phyloP scores from a whole-genome alignment of 2,329 filamentous ascomycete genomes.

The Ascochyta koolunga region DNA sequence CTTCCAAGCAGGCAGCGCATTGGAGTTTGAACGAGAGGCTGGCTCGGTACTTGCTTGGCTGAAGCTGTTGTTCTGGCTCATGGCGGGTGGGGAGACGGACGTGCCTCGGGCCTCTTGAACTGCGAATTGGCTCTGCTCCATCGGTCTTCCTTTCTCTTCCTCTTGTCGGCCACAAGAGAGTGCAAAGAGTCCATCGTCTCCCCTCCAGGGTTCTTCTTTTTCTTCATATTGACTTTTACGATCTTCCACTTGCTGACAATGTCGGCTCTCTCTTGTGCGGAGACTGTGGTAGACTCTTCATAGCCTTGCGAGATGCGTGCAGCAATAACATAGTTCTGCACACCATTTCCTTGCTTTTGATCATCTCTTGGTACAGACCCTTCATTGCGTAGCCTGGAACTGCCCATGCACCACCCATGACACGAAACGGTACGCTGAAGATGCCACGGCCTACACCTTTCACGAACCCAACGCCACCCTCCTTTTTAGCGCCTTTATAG shows the following conservation, averaged over 20 bases:
- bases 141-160: conserved; percentile 43
- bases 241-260: conserved; percentile 71
- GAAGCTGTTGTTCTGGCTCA: conserved; percentile 23
- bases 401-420: conserved; percentile 68
- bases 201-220: conserved; percentile 58
- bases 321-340: conserved; percentile 79
- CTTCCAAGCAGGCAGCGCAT: conserved; percentile 20
- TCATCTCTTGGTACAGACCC: conserved; percentile 78
- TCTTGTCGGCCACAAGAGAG: conserved; percentile 48
- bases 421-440: conserved; percentile 80
- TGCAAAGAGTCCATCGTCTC: conserved; percentile 58
- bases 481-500: conserved; percentile 69
- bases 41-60: conserved; percentile 15
- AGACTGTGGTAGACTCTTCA: conserved; percentile 64
- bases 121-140: conserved; percentile 34
- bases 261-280: conserved; percentile 65
- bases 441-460: conserved; percentile 86
- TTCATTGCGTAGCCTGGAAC: conserved; percentile 83
- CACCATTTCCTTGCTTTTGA: conserved; percentile 71
- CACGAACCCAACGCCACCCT: conserved; percentile 69
- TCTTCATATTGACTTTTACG: conserved; percentile 64
- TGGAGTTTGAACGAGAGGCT: conserved; percentile 24
- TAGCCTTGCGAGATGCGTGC: conserved; percentile 78
- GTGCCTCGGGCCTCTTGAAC: conserved; percentile 25
- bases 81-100: conserved; percentile 20